Base-by-base conservation (phyloP, 2,329 filamentous ascomycete genomes). In the Aspergillus sojae region DNA sequence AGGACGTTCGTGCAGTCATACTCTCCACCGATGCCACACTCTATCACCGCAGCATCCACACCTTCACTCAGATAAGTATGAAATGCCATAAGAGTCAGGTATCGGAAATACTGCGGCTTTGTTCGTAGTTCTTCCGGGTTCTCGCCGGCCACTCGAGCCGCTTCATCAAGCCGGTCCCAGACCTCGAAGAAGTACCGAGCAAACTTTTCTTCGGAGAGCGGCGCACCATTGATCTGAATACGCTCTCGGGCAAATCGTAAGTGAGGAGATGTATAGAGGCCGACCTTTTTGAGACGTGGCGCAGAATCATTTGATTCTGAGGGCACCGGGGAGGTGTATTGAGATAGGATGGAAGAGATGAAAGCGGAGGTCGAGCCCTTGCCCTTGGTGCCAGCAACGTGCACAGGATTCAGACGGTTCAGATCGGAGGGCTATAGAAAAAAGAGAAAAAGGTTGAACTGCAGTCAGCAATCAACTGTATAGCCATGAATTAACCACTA, bases 21-120 rank as follows among this genome's bases (percentile, higher is more conserved):
- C 79, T 97, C 92, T 56, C 94, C 95, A 19, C 95, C 95, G 67
- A 98, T 96, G 0, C 95, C 95, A 72, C 93, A 96, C 79, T 99
- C 95, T 39, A 98, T 85, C 11, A 98, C 88, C 0, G 93, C 94
- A 21, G 88, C 88, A 66, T 89, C 84, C 0, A 97, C 89, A 1
- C 90, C 89, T 75, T 95, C 90, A 55, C 84, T 78, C 30, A 96
- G 73, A 70, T 96, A 99, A 1, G 89, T 85, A 72, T 96, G 93
- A 71, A 96, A 87, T 1, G 94, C 94, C 81, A 97, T 86, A 43
- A 99, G 83, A 0, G 94, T 97, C 73, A 99, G 77, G 74, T 92
- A 97, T 32, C 94, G 90, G 77, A 98, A 98, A 78, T 96, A 98
- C 58, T 93, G 91, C 0, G 95, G 95, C 76, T 96, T 96, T 1